Evolutionary conservation across 495 filamentous ascomycete species (phyloP), one percentile per base, ranked within the genome.

Genomic region (Penicillium waksmanii): DNA sequence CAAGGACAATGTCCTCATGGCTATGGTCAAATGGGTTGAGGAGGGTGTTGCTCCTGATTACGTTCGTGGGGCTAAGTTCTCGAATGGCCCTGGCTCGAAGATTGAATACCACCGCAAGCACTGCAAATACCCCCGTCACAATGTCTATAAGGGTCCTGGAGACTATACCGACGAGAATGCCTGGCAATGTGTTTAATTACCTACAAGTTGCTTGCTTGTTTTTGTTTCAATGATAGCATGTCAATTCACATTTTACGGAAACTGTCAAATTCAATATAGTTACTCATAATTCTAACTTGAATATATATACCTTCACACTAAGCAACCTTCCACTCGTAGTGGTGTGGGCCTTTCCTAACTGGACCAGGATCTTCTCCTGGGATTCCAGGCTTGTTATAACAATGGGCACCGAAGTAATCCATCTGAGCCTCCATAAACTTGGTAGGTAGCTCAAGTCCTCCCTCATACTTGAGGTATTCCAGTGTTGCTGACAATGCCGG

Each of bases 361-460:
- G 66, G 71, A 5, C 75, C 77, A 17, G 75, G 75, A 59, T 78
- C 77, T 43, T 78, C 77, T n/a, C 74, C 74, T 0, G 66, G 60
- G 57, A 78, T 63, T 11, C 73, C 70, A 0, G 73, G 72, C 56
- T 75, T 75, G 64, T 91, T 87, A 63, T 83, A 92, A 66, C 80
- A 81, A 67, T 90, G 87, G 10, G 80, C 80, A n/a, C 88, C 89
- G 60, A 92, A 92, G 60, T 85, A 91, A 67, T 92, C 87, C 77
- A 91, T 77, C 71, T 92, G 82, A 6, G 87, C 88, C 67, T 92
- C 88, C 80, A 87, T 87, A 63, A 91, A 91, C 65, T 84, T 79
- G 10, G 88, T 89, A 5, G 90, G 85, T 18, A 89, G 59, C 49
- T 74, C 74, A 7, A 79, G 77, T 3, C 82, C 83, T 12, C 77